These are phyloP conservation scores for Breviolum minutum DNA, from an alignment of 73 alveolate genomes.

Conservation along the genomic window DNA sequence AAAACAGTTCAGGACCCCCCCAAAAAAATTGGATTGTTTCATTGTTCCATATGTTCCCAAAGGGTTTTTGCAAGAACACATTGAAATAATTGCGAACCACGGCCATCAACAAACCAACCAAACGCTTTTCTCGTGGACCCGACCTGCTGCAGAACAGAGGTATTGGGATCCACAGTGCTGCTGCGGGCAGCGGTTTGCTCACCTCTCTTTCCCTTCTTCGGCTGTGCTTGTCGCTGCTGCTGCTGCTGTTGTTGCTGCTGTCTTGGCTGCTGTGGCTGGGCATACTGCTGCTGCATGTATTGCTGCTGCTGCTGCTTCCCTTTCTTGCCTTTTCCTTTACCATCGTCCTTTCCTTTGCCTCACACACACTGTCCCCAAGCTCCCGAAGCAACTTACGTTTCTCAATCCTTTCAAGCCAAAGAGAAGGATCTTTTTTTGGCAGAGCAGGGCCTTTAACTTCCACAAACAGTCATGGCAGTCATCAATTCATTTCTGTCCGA, in stretches of 20 bases:
- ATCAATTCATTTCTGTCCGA: too few relatives aligned
- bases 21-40: too few relatives aligned
- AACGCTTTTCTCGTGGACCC: too few relatives aligned
- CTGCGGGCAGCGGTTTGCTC: too few relatives aligned
- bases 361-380: too few relatives aligned
- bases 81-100: background rate
- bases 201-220: constrained; percentile 24
- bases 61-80: background rate
- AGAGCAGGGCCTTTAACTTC: too few relatives aligned
- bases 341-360: constrained; percentile 73
- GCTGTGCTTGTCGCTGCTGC: constrained; percentile 23
- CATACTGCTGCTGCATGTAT: background rate
- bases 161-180: constrained; percentile 19
- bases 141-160: constrained; percentile 18
- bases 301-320: background rate
- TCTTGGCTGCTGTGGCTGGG: constrained; percentile 9
- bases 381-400: too few relatives aligned
- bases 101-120: background rate
- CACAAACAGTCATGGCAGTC: too few relatives aligned
- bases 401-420: too few relatives aligned
- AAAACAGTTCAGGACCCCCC: too few relatives aligned
- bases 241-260: constrained; percentile 7
- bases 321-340: constrained; percentile 48
- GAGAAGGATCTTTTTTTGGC: too few relatives aligned
- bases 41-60: too few relatives aligned